These are phyloP conservation scores for Trichoderma semiorbis DNA, from an alignment of 2,329 filamentous ascomycete genomes.

Conservation along the genomic window DNA sequence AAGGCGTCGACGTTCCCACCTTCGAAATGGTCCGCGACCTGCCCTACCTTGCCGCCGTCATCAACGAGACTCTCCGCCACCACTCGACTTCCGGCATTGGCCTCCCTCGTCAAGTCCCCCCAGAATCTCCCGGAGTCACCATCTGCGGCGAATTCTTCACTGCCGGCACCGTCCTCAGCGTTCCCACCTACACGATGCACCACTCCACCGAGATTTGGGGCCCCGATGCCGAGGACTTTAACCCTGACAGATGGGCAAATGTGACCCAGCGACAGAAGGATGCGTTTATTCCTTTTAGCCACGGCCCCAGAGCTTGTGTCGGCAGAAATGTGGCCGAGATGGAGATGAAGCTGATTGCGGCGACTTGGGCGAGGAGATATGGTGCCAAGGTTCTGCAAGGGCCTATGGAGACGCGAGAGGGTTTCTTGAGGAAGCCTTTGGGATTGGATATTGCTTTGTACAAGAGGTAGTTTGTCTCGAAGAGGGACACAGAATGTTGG, in stretches of 20 bases:
- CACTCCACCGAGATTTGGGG: slow-evolving; percentile 74
- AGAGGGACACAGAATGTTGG: not conserved
- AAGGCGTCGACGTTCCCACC: slow-evolving; percentile 59
- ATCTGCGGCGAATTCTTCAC: slow-evolving; percentile 69
- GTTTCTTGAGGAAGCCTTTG: slow-evolving; percentile 77
- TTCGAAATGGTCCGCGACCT: slow-evolving; percentile 72
- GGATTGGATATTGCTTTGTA: slow-evolving; percentile 48
- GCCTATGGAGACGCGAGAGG: slow-evolving; percentile 70
- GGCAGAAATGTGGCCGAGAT: slow-evolving; percentile 84
- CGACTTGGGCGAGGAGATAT: slow-evolving; percentile 59
- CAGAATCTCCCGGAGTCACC: slow-evolving; percentile 57
- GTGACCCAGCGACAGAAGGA: slow-evolving; percentile 66
- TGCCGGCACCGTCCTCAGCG: slow-evolving; percentile 69
- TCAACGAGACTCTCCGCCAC: slow-evolving; percentile 81
- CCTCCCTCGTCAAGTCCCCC: slow-evolving; percentile 71
- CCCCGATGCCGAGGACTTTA: slow-evolving; percentile 64
- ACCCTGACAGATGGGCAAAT: slow-evolving; percentile 68
- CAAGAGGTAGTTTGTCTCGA: slow-evolving; percentile 22
- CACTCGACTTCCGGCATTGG: slow-evolving; percentile 85
- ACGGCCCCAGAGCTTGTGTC: slow-evolving; percentile 67
- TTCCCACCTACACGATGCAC: slow-evolving; percentile 80
- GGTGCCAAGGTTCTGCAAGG: slow-evolving; percentile 51
- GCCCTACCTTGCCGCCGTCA: slow-evolving; percentile 69
- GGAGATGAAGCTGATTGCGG: slow-evolving; percentile 77
- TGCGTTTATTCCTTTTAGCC: slow-evolving; percentile 72